Evolutionary conservation across 352 stramenopile genomes (phyloP).

Genomic region (Phytopythium chamaehyphon): DNA sequence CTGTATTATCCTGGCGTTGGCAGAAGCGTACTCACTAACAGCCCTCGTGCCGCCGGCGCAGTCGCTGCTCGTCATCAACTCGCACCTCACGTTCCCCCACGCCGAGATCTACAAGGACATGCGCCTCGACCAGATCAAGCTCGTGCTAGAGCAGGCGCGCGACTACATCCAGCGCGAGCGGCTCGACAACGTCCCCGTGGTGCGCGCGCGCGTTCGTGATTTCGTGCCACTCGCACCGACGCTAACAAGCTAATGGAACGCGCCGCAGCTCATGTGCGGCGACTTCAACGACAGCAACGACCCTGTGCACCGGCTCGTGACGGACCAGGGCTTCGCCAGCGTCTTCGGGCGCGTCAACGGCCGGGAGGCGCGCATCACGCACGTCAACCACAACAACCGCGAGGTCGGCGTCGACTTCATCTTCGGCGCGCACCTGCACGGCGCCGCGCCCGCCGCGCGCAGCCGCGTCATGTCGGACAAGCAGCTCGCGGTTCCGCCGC

Average conservation of each 20-base stretch:
- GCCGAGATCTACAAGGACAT: slow-evolving; percentile 75
- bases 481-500: background rate
- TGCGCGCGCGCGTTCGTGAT: slow-evolving; percentile 16
- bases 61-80: slow-evolving; percentile 82
- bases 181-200: slow-evolving; percentile 65
- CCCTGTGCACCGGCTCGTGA: slow-evolving; percentile 71
- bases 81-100: slow-evolving; percentile 84
- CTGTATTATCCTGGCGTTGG: background rate
- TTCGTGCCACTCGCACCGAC: no score
- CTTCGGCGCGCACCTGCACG: slow-evolving; percentile 56
- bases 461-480: slow-evolving; percentile 1
- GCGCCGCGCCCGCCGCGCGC: slow-evolving; percentile 1
- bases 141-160: slow-evolving; percentile 63
- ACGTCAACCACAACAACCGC: slow-evolving; percentile 89
- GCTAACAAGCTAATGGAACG: background rate
- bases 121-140: slow-evolving; percentile 75
- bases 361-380: slow-evolving; percentile 77
- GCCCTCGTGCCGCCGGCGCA: slow-evolving; percentile 6
- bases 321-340: slow-evolving; percentile 64
- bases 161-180: slow-evolving; percentile 61
- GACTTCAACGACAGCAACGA: slow-evolving; percentile 89
- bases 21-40: background rate
- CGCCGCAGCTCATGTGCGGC: slow-evolving; percentile 58
- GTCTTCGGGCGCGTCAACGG: slow-evolving; percentile 74
- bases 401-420: slow-evolving; percentile 87